A percentile compares a stretch with the other conserved stretches of the same genome.
Conservation (phyloP, 228 moss, liverwort and hornwort genomes). For the Sphagnum magellanicum region DNA sequence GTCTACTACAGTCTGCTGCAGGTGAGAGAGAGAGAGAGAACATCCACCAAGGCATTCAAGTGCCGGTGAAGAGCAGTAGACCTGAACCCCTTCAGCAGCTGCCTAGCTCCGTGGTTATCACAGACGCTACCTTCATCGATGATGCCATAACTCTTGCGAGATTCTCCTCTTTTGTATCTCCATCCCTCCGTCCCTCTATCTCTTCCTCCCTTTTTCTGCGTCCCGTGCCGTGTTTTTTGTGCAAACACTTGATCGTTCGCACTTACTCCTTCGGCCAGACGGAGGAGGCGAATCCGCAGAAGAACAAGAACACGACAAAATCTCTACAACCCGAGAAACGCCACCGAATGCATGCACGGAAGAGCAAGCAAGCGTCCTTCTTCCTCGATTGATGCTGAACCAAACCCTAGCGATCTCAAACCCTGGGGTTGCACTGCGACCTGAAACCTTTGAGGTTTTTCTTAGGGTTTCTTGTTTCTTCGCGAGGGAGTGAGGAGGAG, state of each 20-base stretch:
- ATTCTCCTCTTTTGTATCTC: neutral
- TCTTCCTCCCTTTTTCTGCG: neutral
- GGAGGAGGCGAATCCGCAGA: neutral
- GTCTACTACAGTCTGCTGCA: constrained; percentile 52
- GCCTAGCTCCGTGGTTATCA: constrained; percentile 28
- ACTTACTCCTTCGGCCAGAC: too few relatives aligned
- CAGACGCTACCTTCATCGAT: constrained; percentile 35
- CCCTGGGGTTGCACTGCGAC: too few relatives aligned
- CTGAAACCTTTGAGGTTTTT: too few relatives aligned
- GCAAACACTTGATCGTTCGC: neutral
- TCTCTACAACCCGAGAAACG: neutral
- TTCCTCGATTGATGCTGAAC: too few relatives aligned
- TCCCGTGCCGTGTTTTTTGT: neutral
- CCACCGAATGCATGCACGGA: too few relatives aligned
- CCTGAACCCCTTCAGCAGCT: constrained; percentile 81
- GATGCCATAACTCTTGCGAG: constrained; percentile 6
- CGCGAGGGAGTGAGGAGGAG: too few relatives aligned
- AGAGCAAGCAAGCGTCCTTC: too few relatives aligned
- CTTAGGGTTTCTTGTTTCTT: too few relatives aligned
- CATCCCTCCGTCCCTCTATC: neutral
- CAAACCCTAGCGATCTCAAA: too few relatives aligned
- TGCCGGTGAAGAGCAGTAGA: constrained; percentile 85
- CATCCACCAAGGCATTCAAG: constrained; percentile 88
- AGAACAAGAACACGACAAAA: neutral
- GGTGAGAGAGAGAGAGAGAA: constrained; percentile 35